phyloP scores from a whole-genome alignment of 345 rosid genomes.

The Barbarea vulgaris region DNA sequence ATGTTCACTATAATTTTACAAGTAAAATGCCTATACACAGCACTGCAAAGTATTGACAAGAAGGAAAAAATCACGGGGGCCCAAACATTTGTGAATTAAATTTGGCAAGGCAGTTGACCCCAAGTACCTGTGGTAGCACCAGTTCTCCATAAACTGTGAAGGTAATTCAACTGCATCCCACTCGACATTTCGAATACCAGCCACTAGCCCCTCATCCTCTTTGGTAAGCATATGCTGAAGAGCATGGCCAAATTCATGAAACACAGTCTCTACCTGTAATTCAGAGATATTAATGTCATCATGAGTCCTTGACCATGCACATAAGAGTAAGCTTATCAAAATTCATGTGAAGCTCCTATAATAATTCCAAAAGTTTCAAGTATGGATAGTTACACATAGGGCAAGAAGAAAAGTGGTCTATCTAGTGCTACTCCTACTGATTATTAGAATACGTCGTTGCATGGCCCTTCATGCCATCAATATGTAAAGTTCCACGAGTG shows the following conservation, averaged over 20 bases:
- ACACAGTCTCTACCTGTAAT: slow-evolving; percentile 89
- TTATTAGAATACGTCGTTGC: not conserved
- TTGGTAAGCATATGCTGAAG: slow-evolving; percentile 98
- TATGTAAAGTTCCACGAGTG: not conserved
- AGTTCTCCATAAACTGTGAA: slow-evolving; percentile 98
- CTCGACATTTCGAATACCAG: slow-evolving; percentile 88
- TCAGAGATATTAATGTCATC: not conserved
- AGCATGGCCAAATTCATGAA: slow-evolving; percentile 99
- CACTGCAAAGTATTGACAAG: slow-evolving; percentile 1
- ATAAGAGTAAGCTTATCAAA: not conserved
- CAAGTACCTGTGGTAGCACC: slow-evolving; percentile 94
- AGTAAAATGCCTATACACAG: slow-evolving; percentile 1
- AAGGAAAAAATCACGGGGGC: not conserved
- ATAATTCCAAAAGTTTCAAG: not conserved
- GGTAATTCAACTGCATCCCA: slow-evolving; percentile 99
- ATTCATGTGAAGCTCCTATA: slow-evolving; percentile 18
- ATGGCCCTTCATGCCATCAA: slow-evolving; percentile 22
- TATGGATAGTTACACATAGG: slow-evolving; percentile 21
- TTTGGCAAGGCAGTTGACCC: not conserved
- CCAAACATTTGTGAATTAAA: not conserved
- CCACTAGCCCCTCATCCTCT: slow-evolving; percentile 89
- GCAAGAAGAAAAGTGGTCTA: not conserved
- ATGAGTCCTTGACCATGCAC: slow-evolving; percentile 14
- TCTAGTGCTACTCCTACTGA: slow-evolving; percentile 8
- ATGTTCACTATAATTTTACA: not conserved